Evolutionary conservation across 352 stramenopile genomes (phyloP).

Genomic region (Globisporangium ultimum): DNA sequence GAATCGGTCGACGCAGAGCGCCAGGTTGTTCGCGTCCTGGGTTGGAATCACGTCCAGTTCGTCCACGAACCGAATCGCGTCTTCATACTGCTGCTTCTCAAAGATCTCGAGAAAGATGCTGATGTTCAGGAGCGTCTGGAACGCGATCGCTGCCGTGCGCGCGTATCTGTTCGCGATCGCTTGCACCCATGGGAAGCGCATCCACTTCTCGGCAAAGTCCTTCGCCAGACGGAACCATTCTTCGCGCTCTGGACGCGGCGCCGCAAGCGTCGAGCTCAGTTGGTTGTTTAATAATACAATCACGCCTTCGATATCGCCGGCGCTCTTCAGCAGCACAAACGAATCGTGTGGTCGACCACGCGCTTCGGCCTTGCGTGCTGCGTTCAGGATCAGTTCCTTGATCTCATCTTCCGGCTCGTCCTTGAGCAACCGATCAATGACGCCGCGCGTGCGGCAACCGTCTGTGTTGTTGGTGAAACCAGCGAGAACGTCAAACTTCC

Average conservation of each 20-base stretch:
- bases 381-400: constrained; percentile 67
- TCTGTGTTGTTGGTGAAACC: constrained; percentile 83
- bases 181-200: constrained; percentile 83
- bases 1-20: constrained; percentile 80
- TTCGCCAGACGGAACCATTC: constrained; percentile 82
- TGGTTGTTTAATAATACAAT: constrained; percentile 76
- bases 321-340: constrained; percentile 74
- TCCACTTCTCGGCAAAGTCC: constrained; percentile 85
- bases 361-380: constrained; percentile 70
- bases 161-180: constrained; percentile 69
- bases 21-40: constrained; percentile 52
- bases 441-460: constrained; percentile 71
- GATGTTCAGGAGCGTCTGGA: constrained; percentile 85
- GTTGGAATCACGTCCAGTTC: constrained; percentile 71
- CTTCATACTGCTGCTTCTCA: constrained; percentile 78
- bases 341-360: constrained; percentile 69
- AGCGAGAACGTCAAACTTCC: constrained; percentile 74
- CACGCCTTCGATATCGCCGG: constrained; percentile 71
- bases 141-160: constrained; percentile 62
- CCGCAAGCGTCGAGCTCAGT: constrained; percentile 57
- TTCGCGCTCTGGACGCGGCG: constrained; percentile 57
- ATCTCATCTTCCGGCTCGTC: constrained; percentile 74
- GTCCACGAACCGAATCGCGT: constrained; percentile 82
- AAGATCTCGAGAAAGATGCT: constrained; percentile 85
- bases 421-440: constrained; percentile 70